These are phyloP conservation scores for Collybia sp. DNA, from an alignment of 768 basidiomycete species.

Conservation along the genomic window DNA sequence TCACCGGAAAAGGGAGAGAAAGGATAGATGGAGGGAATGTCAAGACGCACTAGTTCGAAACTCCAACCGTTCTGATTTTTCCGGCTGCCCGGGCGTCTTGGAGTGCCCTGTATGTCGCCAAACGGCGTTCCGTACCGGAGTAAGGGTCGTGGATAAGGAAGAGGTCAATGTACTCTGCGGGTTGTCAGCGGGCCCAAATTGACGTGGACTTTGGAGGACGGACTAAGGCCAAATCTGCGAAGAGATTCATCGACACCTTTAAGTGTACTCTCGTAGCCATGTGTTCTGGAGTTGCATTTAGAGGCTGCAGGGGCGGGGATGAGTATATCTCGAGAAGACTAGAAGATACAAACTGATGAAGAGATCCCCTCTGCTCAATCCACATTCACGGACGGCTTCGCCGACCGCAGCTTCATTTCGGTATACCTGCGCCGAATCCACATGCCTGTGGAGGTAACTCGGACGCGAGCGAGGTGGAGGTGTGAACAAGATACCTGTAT, in stretches of 20 bases:
- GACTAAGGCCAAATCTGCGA: slow-evolving; percentile 53
- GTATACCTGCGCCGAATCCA: slow-evolving; percentile 73
- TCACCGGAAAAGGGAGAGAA: not conserved
- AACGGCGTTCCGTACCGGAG: slow-evolving; percentile 56
- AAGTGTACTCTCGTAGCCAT: slow-evolving; percentile 60
- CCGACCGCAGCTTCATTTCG: slow-evolving; percentile 61
- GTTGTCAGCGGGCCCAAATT: not conserved
- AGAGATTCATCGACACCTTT: slow-evolving; percentile 60
- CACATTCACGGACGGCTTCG: slow-evolving; percentile 51
- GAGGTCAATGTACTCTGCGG: slow-evolving; percentile 47
- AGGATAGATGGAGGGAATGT: not conserved
- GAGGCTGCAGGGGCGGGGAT: slow-evolving; percentile 41
- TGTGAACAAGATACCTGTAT: slow-evolving; percentile 40
- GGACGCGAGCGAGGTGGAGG: not conserved
- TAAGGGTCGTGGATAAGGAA: slow-evolving; percentile 76
- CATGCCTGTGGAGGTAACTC: slow-evolving; percentile 40
- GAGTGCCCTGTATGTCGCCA: slow-evolving; percentile 71
- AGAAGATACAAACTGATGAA: slow-evolving; percentile 57
- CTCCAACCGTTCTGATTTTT: slow-evolving; percentile 70
- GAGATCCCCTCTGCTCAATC: slow-evolving; percentile 50
- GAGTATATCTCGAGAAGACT: slow-evolving; percentile 3
- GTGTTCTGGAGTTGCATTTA: slow-evolving; percentile 52
- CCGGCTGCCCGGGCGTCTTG: slow-evolving; percentile 57
- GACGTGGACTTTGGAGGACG: slow-evolving; percentile 11
- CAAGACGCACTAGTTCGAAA: slow-evolving; percentile 72